Conservation (phyloP, 2,329 filamentous ascomycete genomes). For the Scortechinia acanthostroma region DNA sequence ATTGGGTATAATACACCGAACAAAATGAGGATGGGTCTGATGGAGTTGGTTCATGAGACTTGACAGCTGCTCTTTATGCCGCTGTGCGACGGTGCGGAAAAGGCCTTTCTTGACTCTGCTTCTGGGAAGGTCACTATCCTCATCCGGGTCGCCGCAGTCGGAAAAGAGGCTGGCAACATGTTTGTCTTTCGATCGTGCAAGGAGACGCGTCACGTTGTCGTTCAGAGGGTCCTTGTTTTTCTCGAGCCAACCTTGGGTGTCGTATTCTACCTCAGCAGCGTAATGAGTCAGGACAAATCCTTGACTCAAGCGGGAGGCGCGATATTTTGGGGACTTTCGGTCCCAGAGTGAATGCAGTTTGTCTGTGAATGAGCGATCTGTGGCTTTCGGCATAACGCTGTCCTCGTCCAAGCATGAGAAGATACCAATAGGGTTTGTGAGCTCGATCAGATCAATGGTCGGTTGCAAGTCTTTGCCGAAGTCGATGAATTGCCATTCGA, state of each 20-base stretch:
- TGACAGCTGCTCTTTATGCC: constrained; percentile 97
- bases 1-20: constrained; percentile 93
- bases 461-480: constrained; percentile 95
- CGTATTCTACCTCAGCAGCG: constrained; percentile 94
- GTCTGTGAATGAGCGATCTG: constrained; percentile 92
- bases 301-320: constrained; percentile 76
- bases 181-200: constrained; percentile 73
- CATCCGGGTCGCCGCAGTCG: constrained; percentile 79
- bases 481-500: constrained; percentile 99
- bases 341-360: constrained; percentile 97
- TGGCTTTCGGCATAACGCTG: constrained; percentile 97
- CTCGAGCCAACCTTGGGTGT: constrained; percentile 88
- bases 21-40: constrained; percentile 95
- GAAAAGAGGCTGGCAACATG: constrained; percentile 80
- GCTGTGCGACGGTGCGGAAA: constrained; percentile 91
- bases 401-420: constrained; percentile 98
- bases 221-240: constrained; percentile 99
- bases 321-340: constrained; percentile 89
- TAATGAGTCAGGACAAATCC: constrained; percentile 97
- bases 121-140: constrained; percentile 58
- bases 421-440: constrained; percentile 94
- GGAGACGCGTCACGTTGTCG: constrained; percentile 86
- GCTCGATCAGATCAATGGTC: constrained; percentile 92
- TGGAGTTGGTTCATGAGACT: constrained; percentile 89
- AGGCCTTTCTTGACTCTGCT: constrained; percentile 93